These are phyloP conservation scores for Prunus yedoensis DNA, from an alignment of 331 rosid species.

Conservation along the genomic window DNA sequence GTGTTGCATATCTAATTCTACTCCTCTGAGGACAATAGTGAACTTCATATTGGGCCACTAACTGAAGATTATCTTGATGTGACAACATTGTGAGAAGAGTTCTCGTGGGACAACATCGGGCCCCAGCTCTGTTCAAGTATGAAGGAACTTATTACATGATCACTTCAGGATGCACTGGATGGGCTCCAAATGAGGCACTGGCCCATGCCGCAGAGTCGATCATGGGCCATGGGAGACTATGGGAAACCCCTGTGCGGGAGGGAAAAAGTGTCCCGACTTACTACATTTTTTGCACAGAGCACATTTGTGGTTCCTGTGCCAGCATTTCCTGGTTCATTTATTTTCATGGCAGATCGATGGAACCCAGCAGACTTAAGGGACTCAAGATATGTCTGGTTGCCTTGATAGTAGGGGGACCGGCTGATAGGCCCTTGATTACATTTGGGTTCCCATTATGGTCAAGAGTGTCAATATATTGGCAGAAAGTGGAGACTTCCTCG, in stretches of 20 bases:
- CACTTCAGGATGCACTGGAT: conserved; percentile 98
- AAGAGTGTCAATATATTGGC: conserved; percentile 94
- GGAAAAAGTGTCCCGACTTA: conserved; percentile 63
- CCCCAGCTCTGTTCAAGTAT: conserved; percentile 91
- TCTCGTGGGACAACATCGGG: conserved; percentile 88
- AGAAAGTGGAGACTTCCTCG: conserved; percentile 86
- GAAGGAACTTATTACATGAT: conserved; percentile 92
- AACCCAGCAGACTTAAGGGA: conserved; percentile 84
- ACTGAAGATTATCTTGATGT: conserved; percentile 77
- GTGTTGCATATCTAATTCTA: conserved; percentile 77
- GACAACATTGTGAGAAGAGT: conserved; percentile 55
- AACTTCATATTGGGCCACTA: conserved; percentile 87
- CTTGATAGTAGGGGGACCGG: conserved; percentile 86
- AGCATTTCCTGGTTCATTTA: conserved; percentile 55
- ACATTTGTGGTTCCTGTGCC: conserved; percentile 83
- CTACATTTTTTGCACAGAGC: conserved; percentile 91
- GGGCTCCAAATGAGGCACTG: conserved; percentile 97
- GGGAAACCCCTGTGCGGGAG: conserved; percentile 89
- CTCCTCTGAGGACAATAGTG: conserved; percentile 96
- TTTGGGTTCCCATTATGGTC: conserved; percentile 96
- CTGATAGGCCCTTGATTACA: conserved; percentile 85
- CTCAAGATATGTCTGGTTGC: conserved; percentile 95
- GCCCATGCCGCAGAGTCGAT: conserved; percentile 89
- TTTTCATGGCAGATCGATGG: conserved; percentile 96
- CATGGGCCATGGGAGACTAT: conserved; percentile 88